Percentiles rank a stretch among this genome's conserved stretches.
Evolutionary conservation across 805 yeast genomes (phyloP).

Genomic region (Kregervanrija delftensis): DNA sequence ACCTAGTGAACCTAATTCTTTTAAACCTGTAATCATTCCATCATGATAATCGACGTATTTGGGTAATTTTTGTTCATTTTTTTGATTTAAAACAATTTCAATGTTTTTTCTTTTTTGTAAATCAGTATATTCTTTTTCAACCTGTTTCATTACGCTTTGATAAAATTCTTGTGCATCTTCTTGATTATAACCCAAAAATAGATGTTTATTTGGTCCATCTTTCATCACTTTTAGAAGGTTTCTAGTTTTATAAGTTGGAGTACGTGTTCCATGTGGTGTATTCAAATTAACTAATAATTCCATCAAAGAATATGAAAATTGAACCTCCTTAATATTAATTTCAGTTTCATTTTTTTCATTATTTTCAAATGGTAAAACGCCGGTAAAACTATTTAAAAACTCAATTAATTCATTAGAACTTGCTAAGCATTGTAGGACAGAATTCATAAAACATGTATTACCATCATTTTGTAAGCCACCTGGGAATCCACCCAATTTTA

Average conservation of each 20-base stretch:
- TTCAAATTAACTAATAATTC: conserved; percentile 51
- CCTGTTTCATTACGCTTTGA: conserved; percentile 63
- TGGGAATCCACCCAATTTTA: conserved; percentile 59
- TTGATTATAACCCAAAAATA: conserved; percentile 81
- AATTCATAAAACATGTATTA: conserved; percentile 91
- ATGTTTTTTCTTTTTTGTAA: conserved; percentile 15
- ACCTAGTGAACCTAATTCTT: conserved; percentile 52
- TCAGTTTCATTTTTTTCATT: conserved; percentile 14
- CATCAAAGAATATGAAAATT: conserved; percentile 49
- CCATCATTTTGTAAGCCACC: conserved; percentile 91
- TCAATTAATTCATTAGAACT: conserved; percentile 55
- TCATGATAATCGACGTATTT: conserved; percentile 22
- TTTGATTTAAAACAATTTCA: conserved; percentile 8
- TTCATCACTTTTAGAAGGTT: conserved; percentile 60
- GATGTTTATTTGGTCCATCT: conserved; percentile 70
- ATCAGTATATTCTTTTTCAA: conserved; percentile 49
- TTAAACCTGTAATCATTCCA: conserved; percentile 30
- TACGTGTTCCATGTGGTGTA: conserved; percentile 42
- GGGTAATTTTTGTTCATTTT: conserved; percentile 20
- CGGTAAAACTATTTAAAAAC: conserved; percentile 44
- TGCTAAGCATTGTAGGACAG: conserved; percentile 78
- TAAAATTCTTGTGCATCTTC: conserved; percentile 97
- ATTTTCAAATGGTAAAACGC: not conserved
- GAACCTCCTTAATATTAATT: conserved; percentile 9
- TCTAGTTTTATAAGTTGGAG: conserved; percentile 58